phyloP scores from a whole-genome alignment of 202 grass and related monocot species.

The Eragrostis tef region DNA sequence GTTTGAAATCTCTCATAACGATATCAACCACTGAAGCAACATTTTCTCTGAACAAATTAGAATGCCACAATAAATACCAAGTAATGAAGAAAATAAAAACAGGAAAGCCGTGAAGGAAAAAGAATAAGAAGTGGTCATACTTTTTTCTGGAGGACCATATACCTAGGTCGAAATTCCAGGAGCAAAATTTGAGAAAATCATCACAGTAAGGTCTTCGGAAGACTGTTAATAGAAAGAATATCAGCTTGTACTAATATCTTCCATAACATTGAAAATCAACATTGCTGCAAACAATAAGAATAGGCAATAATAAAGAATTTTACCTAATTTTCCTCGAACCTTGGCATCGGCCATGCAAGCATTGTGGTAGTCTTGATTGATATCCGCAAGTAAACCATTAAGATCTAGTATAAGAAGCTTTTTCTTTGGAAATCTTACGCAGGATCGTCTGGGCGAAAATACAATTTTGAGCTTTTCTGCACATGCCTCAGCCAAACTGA shows the following conservation, averaged over 20 bases:
- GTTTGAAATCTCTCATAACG: conserved; percentile 76
- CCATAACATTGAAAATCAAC: conserved; percentile 8
- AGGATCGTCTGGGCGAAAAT: conserved; percentile 33
- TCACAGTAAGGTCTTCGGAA: conserved; percentile 84
- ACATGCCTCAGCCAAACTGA: conserved; percentile 42
- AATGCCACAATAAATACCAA: conserved; percentile 35
- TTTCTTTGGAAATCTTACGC: conserved; percentile 48
- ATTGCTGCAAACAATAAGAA: conserved; percentile 39
- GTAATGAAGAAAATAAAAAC: conserved; percentile 1
- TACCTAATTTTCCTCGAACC: conserved; percentile 80
- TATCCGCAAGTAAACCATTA: conserved; percentile 94
- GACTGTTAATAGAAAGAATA: conserved; percentile 53
- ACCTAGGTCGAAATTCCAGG: conserved; percentile 76
- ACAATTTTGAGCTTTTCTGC: conserved; percentile 30
- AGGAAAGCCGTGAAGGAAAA: conserved; percentile 26
- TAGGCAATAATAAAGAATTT: conserved; percentile 35
- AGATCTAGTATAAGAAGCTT: conserved; percentile 95
- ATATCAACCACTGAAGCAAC: conserved; percentile 68
- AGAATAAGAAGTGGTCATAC: conserved; percentile 40
- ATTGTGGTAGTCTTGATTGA: conserved; percentile 60
- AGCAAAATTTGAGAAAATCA: conserved; percentile 91
- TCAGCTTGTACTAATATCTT: conserved; percentile 42
- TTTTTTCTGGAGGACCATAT: conserved; percentile 86
- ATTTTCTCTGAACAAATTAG: conserved; percentile 70
- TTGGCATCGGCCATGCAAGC: conserved; percentile 67